Conservation (phyloP, 768 basidiomycete genomes). For the Mycena capillaripes region DNA sequence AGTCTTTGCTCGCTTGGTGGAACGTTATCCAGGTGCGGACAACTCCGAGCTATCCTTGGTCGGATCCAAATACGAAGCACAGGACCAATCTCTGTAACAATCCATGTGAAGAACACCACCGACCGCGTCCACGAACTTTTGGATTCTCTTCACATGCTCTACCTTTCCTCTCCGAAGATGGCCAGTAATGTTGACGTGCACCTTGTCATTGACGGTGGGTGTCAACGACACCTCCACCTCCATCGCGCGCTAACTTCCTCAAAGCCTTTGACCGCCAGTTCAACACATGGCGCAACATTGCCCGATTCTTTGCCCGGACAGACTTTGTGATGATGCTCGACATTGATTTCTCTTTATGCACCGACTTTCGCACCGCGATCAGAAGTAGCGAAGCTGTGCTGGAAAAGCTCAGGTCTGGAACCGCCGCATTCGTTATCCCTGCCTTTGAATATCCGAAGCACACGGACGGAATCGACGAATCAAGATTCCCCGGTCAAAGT, state of each 20-base stretch:
- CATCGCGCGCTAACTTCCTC: not conserved
- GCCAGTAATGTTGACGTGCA: slow-evolving; percentile 84
- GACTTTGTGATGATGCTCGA: slow-evolving; percentile 93
- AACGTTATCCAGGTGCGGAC: slow-evolving; percentile 78
- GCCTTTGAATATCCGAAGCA: slow-evolving; percentile 86
- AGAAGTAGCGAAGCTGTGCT: slow-evolving; percentile 57
- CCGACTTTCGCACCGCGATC: slow-evolving; percentile 78
- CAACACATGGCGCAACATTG: slow-evolving; percentile 92
- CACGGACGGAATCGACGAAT: slow-evolving; percentile 70
- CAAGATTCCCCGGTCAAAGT: slow-evolving; percentile 78
- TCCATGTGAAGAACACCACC: slow-evolving; percentile 75
- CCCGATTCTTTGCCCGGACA: slow-evolving; percentile 86
- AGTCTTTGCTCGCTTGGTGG: slow-evolving; percentile 78
- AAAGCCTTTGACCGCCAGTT: slow-evolving; percentile 82
- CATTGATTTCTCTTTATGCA: slow-evolving; percentile 89
- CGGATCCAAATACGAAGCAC: slow-evolving; percentile 9
- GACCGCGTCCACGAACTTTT: slow-evolving; percentile 65
- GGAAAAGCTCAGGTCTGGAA: slow-evolving; percentile 68
- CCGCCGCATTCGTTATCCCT: slow-evolving; percentile 83
- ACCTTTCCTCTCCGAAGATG: slow-evolving; percentile 77
- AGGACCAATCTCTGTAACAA: slow-evolving; percentile 90
- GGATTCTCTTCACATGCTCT: slow-evolving; percentile 73
- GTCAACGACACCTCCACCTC: not conserved
- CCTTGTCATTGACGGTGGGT: slow-evolving; percentile 74
- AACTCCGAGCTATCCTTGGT: not conserved